phyloP scores from a whole-genome alignment of 352 stramenopile genomes.

The Phytopythium sindhum region DNA sequence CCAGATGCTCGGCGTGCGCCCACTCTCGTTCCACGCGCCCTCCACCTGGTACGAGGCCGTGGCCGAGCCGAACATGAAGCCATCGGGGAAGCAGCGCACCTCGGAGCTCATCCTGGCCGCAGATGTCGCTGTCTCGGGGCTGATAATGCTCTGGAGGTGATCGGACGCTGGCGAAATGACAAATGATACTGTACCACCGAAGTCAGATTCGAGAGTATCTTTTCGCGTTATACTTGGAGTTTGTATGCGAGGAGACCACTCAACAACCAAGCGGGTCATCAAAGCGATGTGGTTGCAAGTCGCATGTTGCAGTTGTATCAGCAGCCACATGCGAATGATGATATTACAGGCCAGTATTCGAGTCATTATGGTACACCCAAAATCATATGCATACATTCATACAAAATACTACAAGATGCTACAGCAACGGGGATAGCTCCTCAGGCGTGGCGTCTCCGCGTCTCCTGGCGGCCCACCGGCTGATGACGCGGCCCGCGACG shows the following conservation, averaged over 20 bases:
- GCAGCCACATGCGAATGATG: background rate
- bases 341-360: background rate
- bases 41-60: conserved; percentile 91
- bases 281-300: no score
- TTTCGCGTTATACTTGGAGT: no score
- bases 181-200: no score
- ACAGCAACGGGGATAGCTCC: conserved; percentile 5
- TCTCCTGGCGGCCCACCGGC: background rate
- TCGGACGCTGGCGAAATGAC: no score
- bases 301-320: no score
- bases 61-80: conserved; percentile 80
- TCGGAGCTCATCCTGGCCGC: background rate
- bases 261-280: no score
- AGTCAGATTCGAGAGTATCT: no score
- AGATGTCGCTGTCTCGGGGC: background rate
- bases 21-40: conserved; percentile 67
- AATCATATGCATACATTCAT: background rate
- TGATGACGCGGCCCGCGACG: background rate
- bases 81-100: conserved; percentile 33
- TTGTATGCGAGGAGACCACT: no score
- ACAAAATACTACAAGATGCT: background rate
- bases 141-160: background rate
- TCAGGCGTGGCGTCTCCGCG: background rate
- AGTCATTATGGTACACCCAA: background rate
- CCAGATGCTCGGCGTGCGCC: conserved; percentile 83